Percentiles rank a stretch among this genome's conserved stretches.
These are phyloP conservation scores for Lodderomyces metapsilosis DNA, from an alignment of 1,139 yeast genomes.

Conservation along the genomic window DNA sequence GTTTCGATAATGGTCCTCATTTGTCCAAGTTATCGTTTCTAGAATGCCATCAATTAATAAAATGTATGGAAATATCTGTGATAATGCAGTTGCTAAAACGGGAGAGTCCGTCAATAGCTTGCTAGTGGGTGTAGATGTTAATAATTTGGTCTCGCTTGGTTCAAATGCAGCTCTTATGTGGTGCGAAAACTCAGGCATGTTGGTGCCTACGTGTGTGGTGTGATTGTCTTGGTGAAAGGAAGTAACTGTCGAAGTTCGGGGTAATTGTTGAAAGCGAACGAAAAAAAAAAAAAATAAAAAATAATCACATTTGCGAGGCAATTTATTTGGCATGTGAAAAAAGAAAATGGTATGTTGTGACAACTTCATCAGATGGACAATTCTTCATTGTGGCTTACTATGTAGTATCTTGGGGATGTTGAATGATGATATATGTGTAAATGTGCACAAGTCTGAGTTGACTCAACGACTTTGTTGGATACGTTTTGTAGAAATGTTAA, in stretches of 20 bases:
- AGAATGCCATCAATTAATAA: constrained; percentile 44
- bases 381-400: no score
- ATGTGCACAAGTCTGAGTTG: no score
- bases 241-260: no score
- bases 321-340: background rate
- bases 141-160: constrained; percentile 34
- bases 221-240: no score
- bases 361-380: no score
- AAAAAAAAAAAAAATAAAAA: background rate
- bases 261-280: background rate
- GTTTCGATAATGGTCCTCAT: constrained; percentile 50
- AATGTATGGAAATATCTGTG: constrained; percentile 49
- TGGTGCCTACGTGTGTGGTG: background rate
- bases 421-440: no score
- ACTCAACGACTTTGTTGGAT: no score
- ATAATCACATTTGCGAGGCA: background rate
- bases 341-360: background rate
- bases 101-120: constrained; percentile 44
- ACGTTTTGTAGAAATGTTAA: no score
- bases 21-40: constrained; percentile 56
- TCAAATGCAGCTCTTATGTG: constrained; percentile 23
- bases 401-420: no score
- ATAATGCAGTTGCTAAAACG: constrained; percentile 43
- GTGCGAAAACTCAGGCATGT: constrained; percentile 13
- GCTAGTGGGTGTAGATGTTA: constrained; percentile 28